phyloP scores from a whole-genome alignment of 352 stramenopile species.

The Pythium apleroticum region DNA sequence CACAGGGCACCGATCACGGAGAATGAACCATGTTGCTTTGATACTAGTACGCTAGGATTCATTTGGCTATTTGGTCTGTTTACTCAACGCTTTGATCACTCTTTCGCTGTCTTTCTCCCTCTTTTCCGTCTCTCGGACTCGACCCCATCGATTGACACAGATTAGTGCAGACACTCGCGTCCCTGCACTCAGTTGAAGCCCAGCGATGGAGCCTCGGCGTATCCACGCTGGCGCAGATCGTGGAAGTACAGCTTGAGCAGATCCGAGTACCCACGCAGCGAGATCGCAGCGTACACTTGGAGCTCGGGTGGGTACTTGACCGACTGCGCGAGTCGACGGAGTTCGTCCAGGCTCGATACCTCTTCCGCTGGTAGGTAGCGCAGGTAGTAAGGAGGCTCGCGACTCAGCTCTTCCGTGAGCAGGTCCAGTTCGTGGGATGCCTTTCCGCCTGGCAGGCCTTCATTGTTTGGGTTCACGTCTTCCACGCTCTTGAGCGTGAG shows the following conservation, averaged over 20 bases:
- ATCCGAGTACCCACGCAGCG: conserved; percentile 61
- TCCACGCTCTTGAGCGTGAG: conserved; percentile 44
- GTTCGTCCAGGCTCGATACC: conserved; percentile 55
- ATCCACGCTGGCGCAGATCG: conserved; percentile 41
- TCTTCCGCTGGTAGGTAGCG: conserved; percentile 68
- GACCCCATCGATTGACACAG: background rate
- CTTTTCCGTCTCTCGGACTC: background rate
- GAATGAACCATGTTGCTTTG: no score
- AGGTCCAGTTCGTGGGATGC: conserved; percentile 55
- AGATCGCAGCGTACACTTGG: conserved; percentile 59
- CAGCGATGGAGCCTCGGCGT: conserved; percentile 51
- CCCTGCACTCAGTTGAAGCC: conserved; percentile 30
- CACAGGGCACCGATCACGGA: no score
- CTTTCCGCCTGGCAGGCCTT: conserved; percentile 55
- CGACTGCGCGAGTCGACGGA: conserved; percentile 50
- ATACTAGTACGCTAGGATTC: background rate
- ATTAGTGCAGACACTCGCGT: background rate
- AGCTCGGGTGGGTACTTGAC: conserved; percentile 54
- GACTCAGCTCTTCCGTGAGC: conserved; percentile 53
- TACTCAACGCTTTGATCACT: background rate
- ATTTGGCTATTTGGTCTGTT: background rate
- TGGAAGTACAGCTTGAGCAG: conserved; percentile 72
- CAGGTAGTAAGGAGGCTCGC: conserved; percentile 73
- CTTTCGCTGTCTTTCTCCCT: background rate
- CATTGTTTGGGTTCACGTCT: conserved; percentile 42